Evolutionary conservation across 2,329 filamentous ascomycete genomes (phyloP), one percentile per base, ranked within the genome.

Genomic region (Penicillium sclerotigenum): DNA sequence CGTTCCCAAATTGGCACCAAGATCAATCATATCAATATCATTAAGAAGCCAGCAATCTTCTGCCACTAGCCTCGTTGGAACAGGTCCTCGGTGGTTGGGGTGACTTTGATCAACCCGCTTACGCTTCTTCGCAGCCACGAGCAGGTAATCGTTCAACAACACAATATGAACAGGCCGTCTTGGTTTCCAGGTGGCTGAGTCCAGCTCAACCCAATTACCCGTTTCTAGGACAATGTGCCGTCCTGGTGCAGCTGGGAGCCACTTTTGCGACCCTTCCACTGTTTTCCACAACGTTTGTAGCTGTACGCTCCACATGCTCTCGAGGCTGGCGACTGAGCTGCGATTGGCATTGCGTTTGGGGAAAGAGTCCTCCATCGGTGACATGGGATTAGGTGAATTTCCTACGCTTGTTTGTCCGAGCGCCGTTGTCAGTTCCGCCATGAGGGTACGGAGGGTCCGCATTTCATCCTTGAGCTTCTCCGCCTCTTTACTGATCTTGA

Each of bases 401-500:
- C 71, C 72, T 26, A 74, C 67, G 47, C 70, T 71, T 4, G 73
- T 75, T 62, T 79, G 76, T 20, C 75, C 76, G 18, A 80, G 64
- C 58, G 91, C 91, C 8, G 85, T 82, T 66, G 91, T 97, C 54
- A 99, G 82, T 63, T 99, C 94, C 2, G 91, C 87, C 88, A 99
- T 97, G 50, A 97, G 81, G 62, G 90, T 90, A 42, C 90, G 86
- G 31, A 99, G 83, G 7, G 90, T 90, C 50, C 90, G 85, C 94
- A 99, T 97, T 73, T 99, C 94, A 53, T 86, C 85, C 76, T 97
- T 97, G 56, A 99, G 84, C 77, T 96, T 97, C 75, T 99, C 94
- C 2, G 95, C 94, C 77, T 99, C 94, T 75, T 97, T 97, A 72
- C 92, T 97, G 74, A 99, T 97, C 75, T 96, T 96, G 80, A 99